These are phyloP conservation scores for Lepidopterella palustris DNA, from an alignment of 495 filamentous ascomycete genomes.

Conservation along the genomic window DNA sequence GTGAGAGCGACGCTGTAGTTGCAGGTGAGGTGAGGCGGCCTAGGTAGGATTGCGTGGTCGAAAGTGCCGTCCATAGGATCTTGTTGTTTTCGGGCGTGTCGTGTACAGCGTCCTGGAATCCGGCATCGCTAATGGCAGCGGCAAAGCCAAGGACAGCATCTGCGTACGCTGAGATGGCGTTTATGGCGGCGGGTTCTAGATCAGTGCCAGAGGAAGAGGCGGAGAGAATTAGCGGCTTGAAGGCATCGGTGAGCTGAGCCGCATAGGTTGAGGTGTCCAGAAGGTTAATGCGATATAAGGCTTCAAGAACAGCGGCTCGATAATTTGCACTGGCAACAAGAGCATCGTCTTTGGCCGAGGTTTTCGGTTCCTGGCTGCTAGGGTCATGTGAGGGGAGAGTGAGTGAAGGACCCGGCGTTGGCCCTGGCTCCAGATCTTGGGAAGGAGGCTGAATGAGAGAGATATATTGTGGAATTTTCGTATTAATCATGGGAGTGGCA, in stretches of 20 bases:
- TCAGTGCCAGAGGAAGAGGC: constrained; percentile 34
- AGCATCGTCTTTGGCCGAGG: constrained; percentile 43
- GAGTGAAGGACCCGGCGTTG: constrained; percentile 11
- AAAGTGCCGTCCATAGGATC: constrained; percentile 30
- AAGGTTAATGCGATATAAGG: constrained; percentile 46
- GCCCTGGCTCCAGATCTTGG: background rate
- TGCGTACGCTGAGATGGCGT: constrained; percentile 50
- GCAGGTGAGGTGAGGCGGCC: constrained; percentile 48
- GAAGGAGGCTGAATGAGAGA: constrained; percentile 8
- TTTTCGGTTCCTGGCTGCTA: constrained; percentile 1
- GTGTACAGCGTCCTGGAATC: background rate
- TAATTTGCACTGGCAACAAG: constrained; percentile 50
- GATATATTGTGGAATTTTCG: constrained; percentile 45
- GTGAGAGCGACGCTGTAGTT: constrained; percentile 41
- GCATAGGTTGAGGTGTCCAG: constrained; percentile 48
- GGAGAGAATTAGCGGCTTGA: background rate
- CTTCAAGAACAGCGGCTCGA: constrained; percentile 47
- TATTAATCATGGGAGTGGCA: constrained; percentile 34
- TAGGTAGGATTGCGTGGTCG: constrained; percentile 46
- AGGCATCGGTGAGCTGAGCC: constrained; percentile 37
- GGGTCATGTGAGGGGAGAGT: constrained; percentile 2
- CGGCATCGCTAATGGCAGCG: constrained; percentile 20
- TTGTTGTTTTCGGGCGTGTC: background rate
- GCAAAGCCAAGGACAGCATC: constrained; percentile 54
- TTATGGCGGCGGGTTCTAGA: constrained; percentile 39